These are phyloP conservation scores for Arabidopsis arenosa DNA, from an alignment of 345 rosid genomes.

Conservation along the genomic window DNA sequence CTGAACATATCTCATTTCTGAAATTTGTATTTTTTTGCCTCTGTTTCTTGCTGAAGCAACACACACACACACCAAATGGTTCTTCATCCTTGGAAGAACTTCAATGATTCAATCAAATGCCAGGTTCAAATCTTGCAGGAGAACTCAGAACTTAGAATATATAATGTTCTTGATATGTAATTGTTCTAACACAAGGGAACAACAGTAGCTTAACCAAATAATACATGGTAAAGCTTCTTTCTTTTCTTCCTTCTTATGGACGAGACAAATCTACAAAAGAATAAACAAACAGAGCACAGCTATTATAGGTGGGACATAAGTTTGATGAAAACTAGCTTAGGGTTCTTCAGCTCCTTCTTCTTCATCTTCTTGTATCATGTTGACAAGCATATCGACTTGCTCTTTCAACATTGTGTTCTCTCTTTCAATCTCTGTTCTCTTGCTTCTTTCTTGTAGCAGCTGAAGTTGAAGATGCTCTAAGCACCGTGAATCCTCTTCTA, in stretches of 20 bases:
- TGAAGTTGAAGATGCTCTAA: slow-evolving; percentile 88
- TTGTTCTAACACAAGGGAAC: slow-evolving; percentile 26
- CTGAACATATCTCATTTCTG: slow-evolving; percentile 22
- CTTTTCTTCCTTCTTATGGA: slow-evolving; percentile 31
- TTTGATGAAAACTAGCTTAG: slow-evolving; percentile 35
- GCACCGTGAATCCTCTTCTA: slow-evolving; percentile 84
- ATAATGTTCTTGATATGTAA: slow-evolving; percentile 5
- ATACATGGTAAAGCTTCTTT: slow-evolving; percentile 36
- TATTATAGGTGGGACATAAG: slow-evolving; percentile 9
- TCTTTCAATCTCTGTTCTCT: slow-evolving; percentile 78
- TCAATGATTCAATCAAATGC: neutral
- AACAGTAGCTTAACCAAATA: slow-evolving; percentile 40
- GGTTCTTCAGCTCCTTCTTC: slow-evolving; percentile 62
- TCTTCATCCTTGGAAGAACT: neutral
- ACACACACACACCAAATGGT: slow-evolving; percentile 12
- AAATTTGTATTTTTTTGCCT: slow-evolving; percentile 22
- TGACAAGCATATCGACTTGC: slow-evolving; percentile 81
- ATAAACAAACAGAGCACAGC: slow-evolving; percentile 43
- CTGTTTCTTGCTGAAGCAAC: slow-evolving; percentile 29
- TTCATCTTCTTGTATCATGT: slow-evolving; percentile 76
- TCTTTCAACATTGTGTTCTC: slow-evolving; percentile 81
- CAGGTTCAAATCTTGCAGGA: slow-evolving; percentile 28
- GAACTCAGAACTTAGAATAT: slow-evolving; percentile 11
- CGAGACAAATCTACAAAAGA: slow-evolving; percentile 41
- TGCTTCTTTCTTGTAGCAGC: slow-evolving; percentile 77